Percentiles rank a stretch among this genome's conserved stretches.
These are phyloP conservation scores for Geotrichum carabidarum DNA, from an alignment of 1,139 yeast species.

Conservation along the genomic window DNA sequence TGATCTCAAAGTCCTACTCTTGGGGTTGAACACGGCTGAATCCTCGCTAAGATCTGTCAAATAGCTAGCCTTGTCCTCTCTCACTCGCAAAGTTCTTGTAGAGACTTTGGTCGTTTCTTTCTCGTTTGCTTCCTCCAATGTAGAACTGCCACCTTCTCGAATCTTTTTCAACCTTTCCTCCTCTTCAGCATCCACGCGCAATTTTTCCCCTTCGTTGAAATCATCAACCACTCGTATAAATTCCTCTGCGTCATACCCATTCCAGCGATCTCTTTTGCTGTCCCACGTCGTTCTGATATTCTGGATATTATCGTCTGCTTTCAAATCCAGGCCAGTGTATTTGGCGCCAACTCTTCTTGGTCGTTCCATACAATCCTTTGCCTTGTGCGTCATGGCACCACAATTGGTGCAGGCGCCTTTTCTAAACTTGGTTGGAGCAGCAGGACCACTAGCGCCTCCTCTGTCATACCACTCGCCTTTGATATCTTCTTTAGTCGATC, in stretches of 20 bases:
- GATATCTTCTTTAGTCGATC: conserved; percentile 35
- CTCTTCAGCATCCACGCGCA: conserved; percentile 23
- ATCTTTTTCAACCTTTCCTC: conserved; percentile 1
- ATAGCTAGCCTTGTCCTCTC: conserved; percentile 53
- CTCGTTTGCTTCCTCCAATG: not conserved
- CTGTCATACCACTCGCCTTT: conserved; percentile 35
- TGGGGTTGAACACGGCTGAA: conserved; percentile 47
- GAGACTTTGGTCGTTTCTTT: conserved; percentile 7
- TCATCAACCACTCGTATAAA: conserved; percentile 49
- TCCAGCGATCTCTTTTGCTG: conserved; percentile 72
- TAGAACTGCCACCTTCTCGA: not conserved
- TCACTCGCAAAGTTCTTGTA: conserved; percentile 41
- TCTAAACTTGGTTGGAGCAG: conserved; percentile 34
- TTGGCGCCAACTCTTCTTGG: conserved; percentile 44
- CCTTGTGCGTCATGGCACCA: conserved; percentile 47
- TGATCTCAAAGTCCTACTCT: conserved; percentile 46
- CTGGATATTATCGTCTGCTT: conserved; percentile 32
- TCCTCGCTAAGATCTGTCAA: conserved; percentile 40
- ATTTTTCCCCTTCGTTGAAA: conserved; percentile 39
- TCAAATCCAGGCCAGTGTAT: conserved; percentile 33
- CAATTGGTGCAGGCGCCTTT: conserved; percentile 50
- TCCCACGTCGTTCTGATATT: conserved; percentile 46
- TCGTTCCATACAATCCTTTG: conserved; percentile 48
- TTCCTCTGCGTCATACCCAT: conserved; percentile 60
- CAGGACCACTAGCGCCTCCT: conserved; percentile 24